A percentile compares a stretch with the other conserved stretches of the same genome.
Conservation (phyloP, 352 stramenopile species). For the Aphanomyces cochlioides region DNA sequence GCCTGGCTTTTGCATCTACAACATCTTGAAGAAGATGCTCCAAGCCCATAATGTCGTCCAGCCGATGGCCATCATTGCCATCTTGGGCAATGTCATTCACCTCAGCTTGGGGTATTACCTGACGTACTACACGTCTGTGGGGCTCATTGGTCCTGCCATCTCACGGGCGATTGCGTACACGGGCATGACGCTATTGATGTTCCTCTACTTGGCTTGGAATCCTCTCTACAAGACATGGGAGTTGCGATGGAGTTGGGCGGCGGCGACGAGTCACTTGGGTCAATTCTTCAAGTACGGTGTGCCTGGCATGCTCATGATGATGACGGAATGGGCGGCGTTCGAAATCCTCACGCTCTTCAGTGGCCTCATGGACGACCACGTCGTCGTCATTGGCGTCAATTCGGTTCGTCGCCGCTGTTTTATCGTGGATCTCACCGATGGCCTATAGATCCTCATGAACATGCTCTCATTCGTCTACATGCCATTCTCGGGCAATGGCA, state of each 20-base stretch:
- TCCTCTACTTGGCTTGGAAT: background rate
- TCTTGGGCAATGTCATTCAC: conserved; percentile 1
- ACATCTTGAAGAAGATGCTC: conserved; percentile 1
- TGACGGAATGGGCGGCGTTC: conserved; percentile 76
- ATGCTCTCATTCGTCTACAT: conserved; percentile 50
- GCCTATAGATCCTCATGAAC: conserved; percentile 51
- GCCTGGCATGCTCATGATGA: conserved; percentile 60
- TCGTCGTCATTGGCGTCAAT: conserved; percentile 59
- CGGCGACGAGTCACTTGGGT: background rate
- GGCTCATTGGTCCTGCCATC: background rate
- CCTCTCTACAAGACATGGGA: conserved; percentile 10
- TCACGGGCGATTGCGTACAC: background rate
- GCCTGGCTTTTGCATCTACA: conserved; percentile 1
- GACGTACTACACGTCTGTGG: background rate
- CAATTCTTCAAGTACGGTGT: conserved; percentile 58
- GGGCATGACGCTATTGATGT: background rate
- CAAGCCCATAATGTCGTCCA: background rate
- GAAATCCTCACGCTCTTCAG: conserved; percentile 70
- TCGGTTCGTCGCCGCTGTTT: conserved; percentile 33
- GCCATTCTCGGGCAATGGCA: conserved; percentile 57
- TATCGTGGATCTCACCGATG: background rate
- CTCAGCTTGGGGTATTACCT: background rate
- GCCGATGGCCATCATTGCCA: background rate
- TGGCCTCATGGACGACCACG: conserved; percentile 49
- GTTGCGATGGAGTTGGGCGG: conserved; percentile 11